A percentile compares a stretch with the other conserved stretches of the same genome.
Conservation (phyloP, 805 yeast genomes). For the Suhomyces sp. region DNA sequence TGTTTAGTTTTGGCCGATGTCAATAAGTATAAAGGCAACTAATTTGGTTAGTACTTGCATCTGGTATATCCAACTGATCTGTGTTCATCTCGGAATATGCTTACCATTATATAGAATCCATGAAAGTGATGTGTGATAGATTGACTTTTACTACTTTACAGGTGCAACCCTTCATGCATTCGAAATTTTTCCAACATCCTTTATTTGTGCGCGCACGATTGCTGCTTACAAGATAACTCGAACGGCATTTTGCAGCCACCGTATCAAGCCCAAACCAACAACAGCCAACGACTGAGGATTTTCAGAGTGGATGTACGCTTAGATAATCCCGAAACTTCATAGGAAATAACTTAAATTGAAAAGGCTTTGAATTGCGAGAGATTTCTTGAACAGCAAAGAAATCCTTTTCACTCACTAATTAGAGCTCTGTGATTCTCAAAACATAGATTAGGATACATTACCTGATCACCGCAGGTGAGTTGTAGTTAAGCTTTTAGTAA, state of each 20-base stretch:
- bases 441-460: neutral
- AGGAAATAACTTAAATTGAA: neutral
- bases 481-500: neutral
- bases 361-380: neutral
- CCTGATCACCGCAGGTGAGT: neutral
- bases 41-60: neutral
- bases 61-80: neutral
- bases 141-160: neutral
- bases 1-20: conserved; percentile 90
- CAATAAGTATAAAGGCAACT: conserved; percentile 89
- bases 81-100: neutral
- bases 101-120: conserved; percentile 5
- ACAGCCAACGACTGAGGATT: neutral
- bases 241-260: neutral
- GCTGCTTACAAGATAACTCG: neutral
- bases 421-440: neutral
- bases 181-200: conserved; percentile 4
- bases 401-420: neutral
- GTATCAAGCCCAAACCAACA: neutral
- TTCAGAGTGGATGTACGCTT: neutral
- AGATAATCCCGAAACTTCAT: neutral
- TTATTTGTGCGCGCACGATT: conserved; percentile 1
- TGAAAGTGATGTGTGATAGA: conserved; percentile 2
- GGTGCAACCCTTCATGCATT: neutral
- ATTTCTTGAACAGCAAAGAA: neutral